Base-by-base conservation (phyloP, 495 filamentous ascomycete genomes). In the Lophiostoma macrostomum region DNA sequence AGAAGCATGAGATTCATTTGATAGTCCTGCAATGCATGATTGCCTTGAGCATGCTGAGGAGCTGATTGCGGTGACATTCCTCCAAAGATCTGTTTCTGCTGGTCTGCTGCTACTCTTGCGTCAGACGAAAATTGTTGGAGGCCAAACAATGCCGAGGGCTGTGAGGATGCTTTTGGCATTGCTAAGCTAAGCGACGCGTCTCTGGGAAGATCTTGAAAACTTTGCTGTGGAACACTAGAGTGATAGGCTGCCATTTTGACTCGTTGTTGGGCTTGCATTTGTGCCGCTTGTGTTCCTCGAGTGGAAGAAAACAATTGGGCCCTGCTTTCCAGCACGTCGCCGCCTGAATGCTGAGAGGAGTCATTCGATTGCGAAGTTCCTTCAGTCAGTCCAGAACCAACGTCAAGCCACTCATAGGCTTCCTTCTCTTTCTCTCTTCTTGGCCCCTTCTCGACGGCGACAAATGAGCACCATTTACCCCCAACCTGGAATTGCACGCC, bases 1-100 rank as follows among this genome's bases (percentile, higher is more conserved):
- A 98, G 83, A 48, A 97, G 70, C 91, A 96, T 96, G 66, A 97
- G 74, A 64, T 97, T 91, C 93, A 96, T 96, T 72, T 98, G 93
- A 71, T 97, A 98, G 69, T 98, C 93, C 67, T 96, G 91, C 45
- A 97, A 75, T 31, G 91, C 91, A 69, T 95, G 89, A 62, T 93
- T 95, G 65, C 89, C 89, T 42, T 79, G 77, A 56, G 69, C 18
- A 24, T n/a, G 22, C 18, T 36, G 43, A 5, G 22, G 41, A 16
- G 22, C 41, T 28, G 7, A 30, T n/a, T 11, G n/a, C 4, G 7
- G 20, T 8, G 7, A n/a, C 29, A 32, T n/a, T 32, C 29, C 8
- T 7, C 22, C 22, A 20, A 16, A 14, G 39, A 3, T 8, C 23
- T 4, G 22, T 25, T n/a, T 43, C 22, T 5, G 39, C 4, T 43